Evolutionary conservation across 208 protist genomes (phyloP), one percentile per base, ranked within the genome.

Genomic region (Jaenimonas drosophilae): DNA sequence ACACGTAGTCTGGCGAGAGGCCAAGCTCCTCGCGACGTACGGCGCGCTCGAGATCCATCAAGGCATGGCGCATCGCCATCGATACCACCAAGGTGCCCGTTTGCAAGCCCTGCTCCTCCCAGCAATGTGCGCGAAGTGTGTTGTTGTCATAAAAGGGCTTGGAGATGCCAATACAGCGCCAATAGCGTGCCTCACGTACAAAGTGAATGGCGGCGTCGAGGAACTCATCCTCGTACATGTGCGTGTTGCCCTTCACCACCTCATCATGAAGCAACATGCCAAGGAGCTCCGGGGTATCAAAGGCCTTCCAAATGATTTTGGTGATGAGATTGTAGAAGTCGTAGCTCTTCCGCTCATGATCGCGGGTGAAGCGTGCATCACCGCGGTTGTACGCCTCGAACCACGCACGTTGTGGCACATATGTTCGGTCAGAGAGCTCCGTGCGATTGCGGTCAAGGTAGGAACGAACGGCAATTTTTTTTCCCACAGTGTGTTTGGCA

Each of bases 41-140:
- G 3, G 87, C 87, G 6, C 82, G 81, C 58, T 94, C 82, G 31
- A 94, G 65, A 52, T 94, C 87, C 74, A 90, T 88, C 19, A 94
- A 40, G 14, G 87, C 87, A 42, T 94, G 74, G 21, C 81, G 74
- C 87, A 94, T 94, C 24, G 87, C 82, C 52, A 83, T 68, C 16
- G 82, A 91, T 26, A 94, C 56, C 17, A 84, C 74, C 6, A 91
- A 51, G 27, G 82, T 89, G 32, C 87, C 87, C 16, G 88, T 70
- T 54, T 91, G 75, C 36, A 79, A 51, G 12, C 87, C 87, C 21
- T 71, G 70, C 40, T 91, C 77, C 40, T 86, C 76, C 83, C 87
- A 94, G 61, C 79, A 90, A 54, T 94, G 82, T 28, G 77, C 79
- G 4, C 87, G 76, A 27, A 94, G 61, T 11, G 80, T 90, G 47